Evolutionary conservation across 805 yeast species (phyloP), one percentile per base, ranked within the genome.

Genomic region (Ogataea allantospora): DNA sequence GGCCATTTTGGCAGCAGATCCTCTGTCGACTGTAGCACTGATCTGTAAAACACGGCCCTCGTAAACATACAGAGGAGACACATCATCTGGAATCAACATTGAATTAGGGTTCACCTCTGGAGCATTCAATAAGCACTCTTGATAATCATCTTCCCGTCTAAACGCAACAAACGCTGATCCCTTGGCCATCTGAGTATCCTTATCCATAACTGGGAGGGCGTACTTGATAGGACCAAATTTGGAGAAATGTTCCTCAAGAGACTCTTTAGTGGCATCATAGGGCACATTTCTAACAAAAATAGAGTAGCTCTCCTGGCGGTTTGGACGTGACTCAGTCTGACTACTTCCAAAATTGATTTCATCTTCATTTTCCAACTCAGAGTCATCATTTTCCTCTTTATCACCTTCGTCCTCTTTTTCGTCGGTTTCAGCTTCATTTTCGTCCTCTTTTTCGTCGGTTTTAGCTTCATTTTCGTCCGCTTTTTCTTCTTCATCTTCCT

Each of bases 131-230:
- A 89, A 58, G 65, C 97, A 89, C 36, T 75, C 72, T 21, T 72
- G 71, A 52, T 78, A 85, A 3, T 83, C 76, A 4, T 72, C 78
- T 37, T 75, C 77, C 15, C 72, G 66, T 34, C 60, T 62, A 58
- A 93, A 93, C 0, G 96, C 95, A 28, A 93, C 95, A 58, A 93
- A 93, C 0, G 96, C 99, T 1, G 96, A 83, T 46, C 99, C 99
- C 58, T 74, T 85, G 9, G 98, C 91, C 43, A 86, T 67, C 5
- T 95, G 95, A 2, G 95, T 80, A 38, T 71, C 83, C 55, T 71
- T 84, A 55, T 93, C 99, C 46, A 83, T 70, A 10, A 93, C 99
- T 0, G 98, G 96, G 30, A 93, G 71, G 1, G 99, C 99, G 58
- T 88, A 93, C 51, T 83, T 82, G 15, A 93, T 88, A 6, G 84